A percentile compares a stretch with the other conserved stretches of the same genome.
Evolutionary conservation across 495 filamentous ascomycete species (phyloP).

Genomic region (Evernia prunastri): DNA sequence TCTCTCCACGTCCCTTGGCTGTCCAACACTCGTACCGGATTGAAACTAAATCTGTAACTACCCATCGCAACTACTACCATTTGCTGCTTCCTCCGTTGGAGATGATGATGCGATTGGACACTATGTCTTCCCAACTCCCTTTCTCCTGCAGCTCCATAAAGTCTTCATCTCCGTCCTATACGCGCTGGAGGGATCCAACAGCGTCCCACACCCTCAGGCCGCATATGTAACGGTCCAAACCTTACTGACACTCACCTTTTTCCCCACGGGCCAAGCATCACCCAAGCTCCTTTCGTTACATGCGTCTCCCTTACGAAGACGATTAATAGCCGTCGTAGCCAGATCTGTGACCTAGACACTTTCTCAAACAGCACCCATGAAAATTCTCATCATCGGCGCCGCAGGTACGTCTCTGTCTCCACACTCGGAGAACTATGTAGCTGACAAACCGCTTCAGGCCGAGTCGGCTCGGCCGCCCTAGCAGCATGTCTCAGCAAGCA

Average conservation of each 20-base stretch:
- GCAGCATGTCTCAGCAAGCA: constrained; percentile 21
- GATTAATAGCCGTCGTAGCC: not conserved
- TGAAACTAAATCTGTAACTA: not conserved
- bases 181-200: not conserved
- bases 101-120: constrained; percentile 1
- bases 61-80: constrained; percentile 2
- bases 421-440: not conserved
- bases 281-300: not conserved
- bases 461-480: constrained; percentile 22
- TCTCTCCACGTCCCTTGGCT: too few species aligned
- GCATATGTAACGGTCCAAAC: constrained; percentile 5
- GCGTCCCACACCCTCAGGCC: not conserved
- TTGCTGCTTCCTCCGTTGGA: not conserved
- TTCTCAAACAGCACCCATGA: constrained; percentile 12
- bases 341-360: not conserved
- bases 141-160: constrained; percentile 3
- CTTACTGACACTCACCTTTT: not conserved
- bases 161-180: not conserved
- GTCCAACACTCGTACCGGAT: not conserved
- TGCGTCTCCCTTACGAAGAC: not conserved
- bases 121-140: not conserved
- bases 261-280: not conserved
- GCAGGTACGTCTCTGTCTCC: constrained; percentile 13
- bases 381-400: constrained; percentile 21
- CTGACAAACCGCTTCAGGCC: constrained; percentile 11